Evolutionary conservation across 2,329 filamentous ascomycete genomes (phyloP).

Genomic region (Dothidotthia symphoricarpi): DNA sequence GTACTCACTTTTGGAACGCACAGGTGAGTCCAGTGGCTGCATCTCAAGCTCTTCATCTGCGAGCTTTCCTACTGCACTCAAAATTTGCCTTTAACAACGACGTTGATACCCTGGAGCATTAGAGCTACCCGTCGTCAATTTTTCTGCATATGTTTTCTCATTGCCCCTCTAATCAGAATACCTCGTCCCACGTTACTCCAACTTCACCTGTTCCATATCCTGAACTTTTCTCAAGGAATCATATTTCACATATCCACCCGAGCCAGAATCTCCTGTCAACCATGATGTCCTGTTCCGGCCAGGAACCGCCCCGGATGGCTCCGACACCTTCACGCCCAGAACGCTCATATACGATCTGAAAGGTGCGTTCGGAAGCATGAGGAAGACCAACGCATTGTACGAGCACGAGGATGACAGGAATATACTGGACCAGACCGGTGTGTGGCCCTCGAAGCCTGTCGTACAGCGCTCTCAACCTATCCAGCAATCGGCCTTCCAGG

Average conservation of each 20-base stretch:
- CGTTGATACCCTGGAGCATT: too few species aligned
- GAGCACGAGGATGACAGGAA: constrained; percentile 53
- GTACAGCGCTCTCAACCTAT: constrained; percentile 67
- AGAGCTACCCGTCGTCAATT: too few species aligned
- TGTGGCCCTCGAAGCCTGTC: constrained; percentile 47
- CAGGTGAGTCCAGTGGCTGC: constrained; percentile 57
- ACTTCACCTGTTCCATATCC: neutral
- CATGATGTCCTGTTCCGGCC: constrained; percentile 87
- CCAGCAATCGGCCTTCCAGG: constrained; percentile 71
- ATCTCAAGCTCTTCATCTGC: too few species aligned
- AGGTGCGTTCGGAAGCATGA: constrained; percentile 83
- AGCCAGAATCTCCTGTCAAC: constrained; percentile 63
- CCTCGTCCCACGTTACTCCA: too few species aligned
- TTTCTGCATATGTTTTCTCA: neutral
- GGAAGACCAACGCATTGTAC: constrained; percentile 86
- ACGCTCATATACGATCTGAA: constrained; percentile 95
- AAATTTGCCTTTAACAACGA: too few species aligned
- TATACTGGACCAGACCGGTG: constrained; percentile 21
- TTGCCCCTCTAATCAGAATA: neutral
- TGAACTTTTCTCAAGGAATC: constrained; percentile 65
- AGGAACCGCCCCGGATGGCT: constrained; percentile 76
- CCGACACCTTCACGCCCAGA: constrained; percentile 88
- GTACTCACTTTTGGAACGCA: constrained; percentile 96
- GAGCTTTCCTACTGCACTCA: too few species aligned
- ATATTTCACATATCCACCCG: constrained; percentile 86